phyloP scores from a whole-genome alignment of 805 yeast genomes.

The Ogataea allantospora region DNA sequence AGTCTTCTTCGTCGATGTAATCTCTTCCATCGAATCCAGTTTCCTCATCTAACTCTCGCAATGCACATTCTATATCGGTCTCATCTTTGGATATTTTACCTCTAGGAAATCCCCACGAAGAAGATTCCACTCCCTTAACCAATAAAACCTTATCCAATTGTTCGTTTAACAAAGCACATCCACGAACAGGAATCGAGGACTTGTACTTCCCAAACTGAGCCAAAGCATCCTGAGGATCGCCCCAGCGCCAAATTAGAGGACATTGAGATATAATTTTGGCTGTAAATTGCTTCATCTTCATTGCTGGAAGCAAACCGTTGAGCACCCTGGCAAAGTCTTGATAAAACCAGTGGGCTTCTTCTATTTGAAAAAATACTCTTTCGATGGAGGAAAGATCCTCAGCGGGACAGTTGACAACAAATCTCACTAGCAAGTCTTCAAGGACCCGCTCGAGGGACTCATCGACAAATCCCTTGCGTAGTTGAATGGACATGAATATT shows the following conservation, averaged over 20 bases:
- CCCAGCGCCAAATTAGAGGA: slow-evolving; percentile 82
- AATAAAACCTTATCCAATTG: slow-evolving; percentile 67
- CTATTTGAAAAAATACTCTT: slow-evolving; percentile 88
- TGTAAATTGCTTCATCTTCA: slow-evolving; percentile 77
- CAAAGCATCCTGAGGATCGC: slow-evolving; percentile 76
- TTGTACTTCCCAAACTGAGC: slow-evolving; percentile 81
- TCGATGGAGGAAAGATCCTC: slow-evolving; percentile 83
- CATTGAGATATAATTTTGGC: slow-evolving; percentile 63
- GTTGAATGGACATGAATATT: slow-evolving; percentile 33
- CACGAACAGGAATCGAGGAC: slow-evolving; percentile 90
- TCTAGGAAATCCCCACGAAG: slow-evolving; percentile 91
- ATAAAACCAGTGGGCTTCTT: slow-evolving; percentile 98
- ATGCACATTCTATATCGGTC: slow-evolving; percentile 81
- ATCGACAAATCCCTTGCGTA: slow-evolving; percentile 48
- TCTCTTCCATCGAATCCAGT: slow-evolving; percentile 83
- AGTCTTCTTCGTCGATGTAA: slow-evolving; percentile 65
- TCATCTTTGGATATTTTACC: slow-evolving; percentile 96
- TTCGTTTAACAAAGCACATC: slow-evolving; percentile 82
- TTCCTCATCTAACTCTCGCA: slow-evolving; percentile 90
- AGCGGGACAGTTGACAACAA: slow-evolving; percentile 85
- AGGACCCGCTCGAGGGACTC: slow-evolving; percentile 70
- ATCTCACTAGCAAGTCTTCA: slow-evolving; percentile 86
- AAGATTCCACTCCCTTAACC: slow-evolving; percentile 80
- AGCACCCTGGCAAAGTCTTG: slow-evolving; percentile 74
- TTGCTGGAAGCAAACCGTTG: slow-evolving; percentile 71